phyloP scores from a whole-genome alignment of 1,284 basidiomycete species.

The Calocybe gambosa region DNA sequence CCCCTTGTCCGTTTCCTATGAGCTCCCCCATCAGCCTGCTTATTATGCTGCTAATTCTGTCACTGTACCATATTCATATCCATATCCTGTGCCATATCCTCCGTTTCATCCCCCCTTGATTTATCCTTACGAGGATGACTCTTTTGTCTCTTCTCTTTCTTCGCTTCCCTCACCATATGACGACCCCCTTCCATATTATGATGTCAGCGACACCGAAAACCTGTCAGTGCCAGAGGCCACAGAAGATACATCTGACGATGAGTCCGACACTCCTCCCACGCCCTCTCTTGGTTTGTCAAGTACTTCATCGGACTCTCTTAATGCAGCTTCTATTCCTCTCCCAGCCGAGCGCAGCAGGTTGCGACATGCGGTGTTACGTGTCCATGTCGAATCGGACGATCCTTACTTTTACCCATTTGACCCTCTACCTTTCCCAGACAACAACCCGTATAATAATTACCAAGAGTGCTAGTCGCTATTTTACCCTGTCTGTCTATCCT shows the following conservation, averaged over 20 bases:
- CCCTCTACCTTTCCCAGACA: constrained; percentile 57
- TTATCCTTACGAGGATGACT: constrained; percentile 39
- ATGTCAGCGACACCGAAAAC: constrained; percentile 58
- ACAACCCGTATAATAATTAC: constrained; percentile 44
- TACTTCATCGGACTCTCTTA: constrained; percentile 37
- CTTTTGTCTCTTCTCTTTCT: constrained; percentile 30
- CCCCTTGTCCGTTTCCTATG: constrained; percentile 68
- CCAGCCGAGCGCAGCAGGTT: constrained; percentile 43
- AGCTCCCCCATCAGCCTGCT: constrained; percentile 46
- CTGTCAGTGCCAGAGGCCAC: constrained; percentile 69
- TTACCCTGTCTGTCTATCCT: constrained; percentile 26
- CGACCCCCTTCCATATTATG: constrained; percentile 55
- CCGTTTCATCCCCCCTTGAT: constrained; percentile 51
- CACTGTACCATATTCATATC: constrained; percentile 50
- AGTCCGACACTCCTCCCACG: constrained; percentile 64
- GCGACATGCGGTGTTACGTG: constrained; percentile 42
- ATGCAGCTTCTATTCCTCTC: constrained; percentile 44
- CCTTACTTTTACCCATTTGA: constrained; percentile 58
- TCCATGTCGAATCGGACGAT: constrained; percentile 56
- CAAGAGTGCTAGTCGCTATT: constrained; percentile 54
- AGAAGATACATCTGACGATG: constrained; percentile 78
- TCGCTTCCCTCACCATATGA: constrained; percentile 38
- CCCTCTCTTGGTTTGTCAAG: constrained; percentile 50
- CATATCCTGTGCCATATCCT: constrained; percentile 58
- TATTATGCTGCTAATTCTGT: constrained; percentile 45